Evolutionary conservation across 306 rosid genomes (phyloP), one percentile per base, ranked within the genome.

Genomic region (Vachellia pachyceras): DNA sequence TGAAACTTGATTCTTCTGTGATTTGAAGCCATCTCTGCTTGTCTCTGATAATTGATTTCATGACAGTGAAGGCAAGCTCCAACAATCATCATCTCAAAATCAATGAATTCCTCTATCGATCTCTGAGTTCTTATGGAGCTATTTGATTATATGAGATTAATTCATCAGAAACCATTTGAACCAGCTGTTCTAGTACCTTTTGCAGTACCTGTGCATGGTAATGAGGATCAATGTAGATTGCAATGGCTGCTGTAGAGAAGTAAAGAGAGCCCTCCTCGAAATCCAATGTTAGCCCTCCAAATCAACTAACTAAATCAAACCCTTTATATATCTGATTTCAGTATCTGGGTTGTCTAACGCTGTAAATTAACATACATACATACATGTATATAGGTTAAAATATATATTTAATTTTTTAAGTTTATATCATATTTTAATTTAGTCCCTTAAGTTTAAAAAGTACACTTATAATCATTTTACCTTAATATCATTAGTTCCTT

Each of bases 151-250:
- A 55, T 55, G 18, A 58, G 23, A 58, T 3, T 22, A n/a, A n/a
- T n/a, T n/a, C n/a, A n/a, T n/a, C 36, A 58, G 65, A 58, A 40
- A 55, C 37, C 50, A 46, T 69, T 22, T 82, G 37, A 64, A 36
- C 37, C 0, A 4, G 14, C n/a, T n/a, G n/a, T 82, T 81, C 72
- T 74, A 1, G 10, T 25, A 36, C 7, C n/a, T 4, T 37, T 50
- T 18, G 84, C 80, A 85, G 87, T 50, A 67, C 25, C 86, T 77
- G 40, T 76, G 85, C 85, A 86, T 88, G 91, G 83, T 86, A 18
- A 84, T 88, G 89, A 88, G 89, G 88, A 88, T 88, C 72, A 79
- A 86, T 61, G 82, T 86, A 76, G 89, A 88, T 6, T 88, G 89
- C 72, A 82, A 49, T 58, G 91, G 89, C 49, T 86, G 91, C 65